Conservation (phyloP, 352 stramenopile species). For the Globisporangium solare region DNA sequence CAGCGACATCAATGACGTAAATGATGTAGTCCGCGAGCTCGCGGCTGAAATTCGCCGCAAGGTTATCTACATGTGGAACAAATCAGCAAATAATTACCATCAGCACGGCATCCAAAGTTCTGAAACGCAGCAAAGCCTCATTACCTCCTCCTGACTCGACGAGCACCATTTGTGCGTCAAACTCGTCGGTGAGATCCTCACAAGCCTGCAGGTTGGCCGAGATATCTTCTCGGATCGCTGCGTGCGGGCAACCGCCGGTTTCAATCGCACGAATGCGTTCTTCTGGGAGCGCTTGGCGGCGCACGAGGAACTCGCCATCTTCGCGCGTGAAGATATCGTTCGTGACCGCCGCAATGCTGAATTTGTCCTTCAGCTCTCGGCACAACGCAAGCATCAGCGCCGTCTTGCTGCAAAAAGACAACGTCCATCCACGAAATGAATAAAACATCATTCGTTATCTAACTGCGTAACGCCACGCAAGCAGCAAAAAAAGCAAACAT, state of each 20-base stretch:
- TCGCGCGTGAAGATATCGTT: slow-evolving; percentile 99
- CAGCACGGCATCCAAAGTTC: background rate
- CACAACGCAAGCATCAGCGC: slow-evolving; percentile 93
- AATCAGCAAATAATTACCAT: slow-evolving; percentile 1
- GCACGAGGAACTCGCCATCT: slow-evolving; percentile 97
- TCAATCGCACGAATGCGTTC: slow-evolving; percentile 95
- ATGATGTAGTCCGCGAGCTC: slow-evolving; percentile 98
- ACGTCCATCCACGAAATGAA: background rate
- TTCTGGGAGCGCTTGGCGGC: slow-evolving; percentile 87
- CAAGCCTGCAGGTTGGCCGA: slow-evolving; percentile 95
- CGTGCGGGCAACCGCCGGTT: slow-evolving; percentile 97
- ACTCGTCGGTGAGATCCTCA: slow-evolving; percentile 91
- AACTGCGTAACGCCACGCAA: background rate
- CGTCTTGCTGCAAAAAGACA: slow-evolving; percentile 80
- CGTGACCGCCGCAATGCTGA: slow-evolving; percentile 90
- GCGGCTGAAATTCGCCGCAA: slow-evolving; percentile 96
- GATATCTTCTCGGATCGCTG: slow-evolving; percentile 96
- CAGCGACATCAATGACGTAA: slow-evolving; percentile 98
- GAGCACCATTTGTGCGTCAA: slow-evolving; percentile 83
- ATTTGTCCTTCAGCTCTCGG: slow-evolving; percentile 73
- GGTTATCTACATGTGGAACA: slow-evolving; percentile 80
- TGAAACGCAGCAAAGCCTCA: background rate
- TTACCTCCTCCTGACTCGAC: slow-evolving; percentile 87
- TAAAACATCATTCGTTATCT: background rate
- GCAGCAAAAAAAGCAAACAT: slow-evolving; percentile 6